These are phyloP conservation scores for Lunularia cruciata DNA, from an alignment of 225 moss, liverwort and hornwort species.

Conservation along the genomic window DNA sequence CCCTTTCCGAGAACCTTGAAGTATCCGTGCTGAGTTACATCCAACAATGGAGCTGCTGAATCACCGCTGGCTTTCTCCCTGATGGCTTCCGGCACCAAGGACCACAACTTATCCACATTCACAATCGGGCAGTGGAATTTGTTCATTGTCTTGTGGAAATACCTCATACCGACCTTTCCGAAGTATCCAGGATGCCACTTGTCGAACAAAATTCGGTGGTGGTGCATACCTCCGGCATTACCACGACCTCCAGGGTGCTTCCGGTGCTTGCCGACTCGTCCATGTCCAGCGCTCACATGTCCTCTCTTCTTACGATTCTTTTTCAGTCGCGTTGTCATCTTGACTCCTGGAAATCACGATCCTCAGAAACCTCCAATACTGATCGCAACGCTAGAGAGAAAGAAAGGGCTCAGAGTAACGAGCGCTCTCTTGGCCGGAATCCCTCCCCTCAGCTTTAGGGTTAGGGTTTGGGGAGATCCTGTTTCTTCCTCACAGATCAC, in stretches of 20 bases:
- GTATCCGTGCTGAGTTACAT: constrained; percentile 34
- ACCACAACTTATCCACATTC: constrained; percentile 42
- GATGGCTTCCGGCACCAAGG: constrained; percentile 21
- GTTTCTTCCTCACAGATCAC: no score
- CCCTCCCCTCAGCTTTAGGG: background rate
- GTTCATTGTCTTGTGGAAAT: constrained; percentile 42
- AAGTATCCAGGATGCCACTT: constrained; percentile 46
- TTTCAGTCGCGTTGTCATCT: constrained; percentile 39
- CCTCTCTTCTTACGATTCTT: constrained; percentile 44
- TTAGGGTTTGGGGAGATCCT: background rate
- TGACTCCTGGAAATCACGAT: background rate
- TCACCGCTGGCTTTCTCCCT: constrained; percentile 29
- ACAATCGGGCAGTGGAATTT: constrained; percentile 34
- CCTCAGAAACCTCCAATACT: background rate
- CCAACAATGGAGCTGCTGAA: constrained; percentile 26
- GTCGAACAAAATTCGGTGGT: constrained; percentile 44
- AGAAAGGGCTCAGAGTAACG: background rate
- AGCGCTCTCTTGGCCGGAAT: background rate
- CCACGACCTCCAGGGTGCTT: constrained; percentile 48
- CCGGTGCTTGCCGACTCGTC: constrained; percentile 37
- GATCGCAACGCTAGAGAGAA: background rate
- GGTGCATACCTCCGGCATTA: constrained; percentile 45
- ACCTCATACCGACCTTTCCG: constrained; percentile 44
- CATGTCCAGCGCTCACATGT: constrained; percentile 39
- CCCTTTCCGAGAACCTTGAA: constrained; percentile 42